These are phyloP conservation scores for Medicago lupulina DNA, from an alignment of 306 rosid genomes.

Conservation along the genomic window DNA sequence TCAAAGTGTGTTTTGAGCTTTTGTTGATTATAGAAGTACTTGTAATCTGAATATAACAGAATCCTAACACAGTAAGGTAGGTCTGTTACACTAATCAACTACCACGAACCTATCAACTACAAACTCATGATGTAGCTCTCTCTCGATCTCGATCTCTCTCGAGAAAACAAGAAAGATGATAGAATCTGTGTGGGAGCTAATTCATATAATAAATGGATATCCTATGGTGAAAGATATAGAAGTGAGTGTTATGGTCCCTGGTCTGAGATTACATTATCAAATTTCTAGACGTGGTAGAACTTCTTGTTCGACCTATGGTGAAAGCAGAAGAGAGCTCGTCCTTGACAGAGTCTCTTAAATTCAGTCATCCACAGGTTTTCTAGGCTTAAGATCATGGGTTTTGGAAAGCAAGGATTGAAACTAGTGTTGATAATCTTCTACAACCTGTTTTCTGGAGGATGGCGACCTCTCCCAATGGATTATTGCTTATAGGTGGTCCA, in stretches of 20 bases:
- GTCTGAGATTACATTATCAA: neutral
- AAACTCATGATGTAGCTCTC: neutral
- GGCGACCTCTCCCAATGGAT: neutral
- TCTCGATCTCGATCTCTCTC: no score
- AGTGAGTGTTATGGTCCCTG: neutral
- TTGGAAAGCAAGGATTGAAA: neutral
- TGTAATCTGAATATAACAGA: slow-evolving; percentile 8
- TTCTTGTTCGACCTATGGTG: neutral
- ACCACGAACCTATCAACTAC: neutral
- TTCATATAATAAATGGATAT: neutral
- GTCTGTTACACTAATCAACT: neutral
- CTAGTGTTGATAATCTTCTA: neutral
- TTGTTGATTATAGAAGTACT: neutral
- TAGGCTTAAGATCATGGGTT: neutral
- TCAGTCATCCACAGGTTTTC: no score
- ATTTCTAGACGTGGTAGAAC: neutral
- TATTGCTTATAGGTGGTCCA: neutral
- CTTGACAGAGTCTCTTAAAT: neutral
- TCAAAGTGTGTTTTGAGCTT: neutral
- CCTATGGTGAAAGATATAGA: no score
- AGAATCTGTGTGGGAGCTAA: neutral
- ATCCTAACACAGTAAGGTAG: neutral
- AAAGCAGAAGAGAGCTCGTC: neutral
- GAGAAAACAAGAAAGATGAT: neutral
- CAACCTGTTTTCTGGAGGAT: neutral